Percentiles rank a stretch among this genome's conserved stretches.
Conservation (phyloP, 2,329 filamentous ascomycete species). For the Ophiostoma sp. region DNA sequence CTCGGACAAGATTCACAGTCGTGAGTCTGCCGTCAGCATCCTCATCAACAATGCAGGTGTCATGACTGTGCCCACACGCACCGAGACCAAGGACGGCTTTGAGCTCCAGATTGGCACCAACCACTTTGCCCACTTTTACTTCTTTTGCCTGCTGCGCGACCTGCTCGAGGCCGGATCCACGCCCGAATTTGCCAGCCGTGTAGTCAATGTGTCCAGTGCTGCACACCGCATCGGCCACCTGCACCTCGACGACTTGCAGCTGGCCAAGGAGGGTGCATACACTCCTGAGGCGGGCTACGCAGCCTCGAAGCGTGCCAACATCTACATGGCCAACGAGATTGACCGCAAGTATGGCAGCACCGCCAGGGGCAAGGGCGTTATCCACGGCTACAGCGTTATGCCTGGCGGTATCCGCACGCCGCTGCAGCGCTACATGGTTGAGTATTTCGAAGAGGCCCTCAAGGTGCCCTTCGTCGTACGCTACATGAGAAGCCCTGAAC, state of each 20-base stretch:
- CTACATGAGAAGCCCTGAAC: slow-evolving; percentile 24
- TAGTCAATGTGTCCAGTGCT: slow-evolving; percentile 41
- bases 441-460: not conserved
- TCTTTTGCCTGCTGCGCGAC: slow-evolving; percentile 45
- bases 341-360: slow-evolving; percentile 40
- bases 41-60: slow-evolving; percentile 44
- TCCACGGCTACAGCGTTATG: not conserved
- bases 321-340: slow-evolving; percentile 44
- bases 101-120: slow-evolving; percentile 49
- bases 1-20: slow-evolving; percentile 31
- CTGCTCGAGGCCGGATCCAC: slow-evolving; percentile 38
- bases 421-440: not conserved
- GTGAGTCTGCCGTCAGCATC: slow-evolving; percentile 25
- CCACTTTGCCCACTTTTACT: slow-evolving; percentile 48
- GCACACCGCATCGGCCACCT: slow-evolving; percentile 36
- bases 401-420: not conserved
- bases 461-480: not conserved
- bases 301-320: slow-evolving; percentile 42
- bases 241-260: not conserved
- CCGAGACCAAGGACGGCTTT: slow-evolving; percentile 40
- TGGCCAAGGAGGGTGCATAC: slow-evolving; percentile 30
- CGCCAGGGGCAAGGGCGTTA: not conserved
- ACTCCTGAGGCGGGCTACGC: slow-evolving; percentile 37
- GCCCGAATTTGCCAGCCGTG: slow-evolving; percentile 38
- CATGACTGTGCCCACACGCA: slow-evolving; percentile 36